Percentiles rank a stretch among this genome's conserved stretches.
Evolutionary conservation across 805 yeast species (phyloP).

Genomic region (Metschnikowia bowlesiae): DNA sequence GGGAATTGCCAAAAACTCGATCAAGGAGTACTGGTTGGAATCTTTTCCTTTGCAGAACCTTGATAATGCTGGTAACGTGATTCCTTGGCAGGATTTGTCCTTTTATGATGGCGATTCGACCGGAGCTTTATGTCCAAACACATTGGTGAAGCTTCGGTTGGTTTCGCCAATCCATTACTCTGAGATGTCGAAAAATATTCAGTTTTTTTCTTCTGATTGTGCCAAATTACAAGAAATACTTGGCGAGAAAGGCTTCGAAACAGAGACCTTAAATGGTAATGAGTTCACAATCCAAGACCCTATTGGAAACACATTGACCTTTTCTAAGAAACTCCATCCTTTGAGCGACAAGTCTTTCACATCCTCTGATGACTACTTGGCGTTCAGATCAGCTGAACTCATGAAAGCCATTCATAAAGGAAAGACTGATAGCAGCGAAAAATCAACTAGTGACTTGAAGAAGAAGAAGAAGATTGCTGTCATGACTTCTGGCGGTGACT

Average conservation of each 20-base stretch:
- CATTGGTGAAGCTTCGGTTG: constrained; percentile 35
- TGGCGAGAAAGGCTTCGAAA: constrained; percentile 3
- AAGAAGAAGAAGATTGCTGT: constrained; percentile 61
- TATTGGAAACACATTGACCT: constrained; percentile 28
- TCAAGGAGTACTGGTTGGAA: constrained; percentile 70
- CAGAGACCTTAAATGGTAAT: constrained; percentile 8
- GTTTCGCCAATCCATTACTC: constrained; percentile 15
- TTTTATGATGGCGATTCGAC: constrained; percentile 37
- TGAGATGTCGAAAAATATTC: constrained; percentile 17
- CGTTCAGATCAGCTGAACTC: constrained; percentile 21
- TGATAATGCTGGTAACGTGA: constrained; percentile 29
- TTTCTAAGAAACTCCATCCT: constrained; percentile 23
- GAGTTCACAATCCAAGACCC: constrained; percentile 25
- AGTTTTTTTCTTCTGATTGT: constrained; percentile 32
- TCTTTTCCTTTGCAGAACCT: constrained; percentile 50
- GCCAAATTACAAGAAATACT: constrained; percentile 19
- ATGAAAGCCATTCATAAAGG: constrained; percentile 12
- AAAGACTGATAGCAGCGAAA: background rate
- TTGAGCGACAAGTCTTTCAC: constrained; percentile 18
- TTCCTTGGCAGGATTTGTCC: constrained; percentile 40
- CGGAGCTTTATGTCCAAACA: constrained; percentile 23
- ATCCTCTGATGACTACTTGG: constrained; percentile 27
- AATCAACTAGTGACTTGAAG: background rate
- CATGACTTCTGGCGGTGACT: constrained; percentile 98
- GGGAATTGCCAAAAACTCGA: constrained; percentile 63